A percentile compares a stretch with the other conserved stretches of the same genome.
Evolutionary conservation across 1,284 basidiomycete species (phyloP).

Genomic region (Mycena sp.): DNA sequence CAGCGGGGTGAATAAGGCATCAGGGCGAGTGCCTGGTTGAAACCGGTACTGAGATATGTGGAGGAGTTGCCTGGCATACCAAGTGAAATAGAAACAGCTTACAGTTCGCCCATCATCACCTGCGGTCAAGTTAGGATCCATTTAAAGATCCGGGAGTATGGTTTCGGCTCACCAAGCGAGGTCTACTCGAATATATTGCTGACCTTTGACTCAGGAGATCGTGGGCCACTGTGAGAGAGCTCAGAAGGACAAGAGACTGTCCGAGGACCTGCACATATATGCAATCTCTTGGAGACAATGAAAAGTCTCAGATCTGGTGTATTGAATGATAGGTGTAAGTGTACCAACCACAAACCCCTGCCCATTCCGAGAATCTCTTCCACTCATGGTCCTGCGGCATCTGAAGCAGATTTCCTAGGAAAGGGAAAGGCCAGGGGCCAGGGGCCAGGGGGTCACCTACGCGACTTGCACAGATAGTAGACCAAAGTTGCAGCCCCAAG

Average conservation of each 20-base stretch:
- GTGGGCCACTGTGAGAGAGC: not conserved
- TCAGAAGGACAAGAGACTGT: conserved; percentile 35
- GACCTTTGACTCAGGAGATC: not conserved
- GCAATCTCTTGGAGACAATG: conserved; percentile 27
- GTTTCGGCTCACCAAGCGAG: not conserved
- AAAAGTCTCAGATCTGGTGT: not conserved
- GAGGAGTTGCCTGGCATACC: not conserved
- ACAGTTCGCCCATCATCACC: conserved; percentile 21
- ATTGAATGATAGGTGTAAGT: not conserved
- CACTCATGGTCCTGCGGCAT: conserved; percentile 25
- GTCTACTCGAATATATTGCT: not conserved
- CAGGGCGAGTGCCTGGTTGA: not conserved
- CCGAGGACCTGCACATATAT: conserved; percentile 35
- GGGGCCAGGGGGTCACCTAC: not conserved
- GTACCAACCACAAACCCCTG: conserved; percentile 23
- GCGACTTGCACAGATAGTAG: not conserved
- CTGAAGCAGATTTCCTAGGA: conserved; percentile 31
- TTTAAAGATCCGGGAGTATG: not conserved
- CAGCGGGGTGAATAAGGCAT: conserved; percentile 10
- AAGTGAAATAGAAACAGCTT: not conserved
- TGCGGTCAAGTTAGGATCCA: not conserved
- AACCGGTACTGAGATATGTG: not conserved
- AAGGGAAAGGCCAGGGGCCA: conserved; percentile 10
- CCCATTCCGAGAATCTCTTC: conserved; percentile 24
- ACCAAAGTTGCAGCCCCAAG: not conserved